Conservation (phyloP, 163 green algal species). For the Volvox carteri region DNA sequence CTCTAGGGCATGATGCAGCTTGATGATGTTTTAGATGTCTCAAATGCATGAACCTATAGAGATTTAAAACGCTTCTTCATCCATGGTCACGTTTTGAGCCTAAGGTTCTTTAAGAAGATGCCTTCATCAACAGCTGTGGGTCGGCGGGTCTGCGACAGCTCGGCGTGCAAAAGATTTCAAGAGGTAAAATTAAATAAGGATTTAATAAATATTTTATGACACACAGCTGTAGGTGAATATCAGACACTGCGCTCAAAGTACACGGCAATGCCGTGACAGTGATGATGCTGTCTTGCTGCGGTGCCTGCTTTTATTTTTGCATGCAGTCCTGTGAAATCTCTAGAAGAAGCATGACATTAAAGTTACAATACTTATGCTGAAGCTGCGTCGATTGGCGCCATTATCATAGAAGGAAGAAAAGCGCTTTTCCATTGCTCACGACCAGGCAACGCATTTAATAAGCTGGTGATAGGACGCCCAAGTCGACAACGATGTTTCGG, state of each 20-base stretch:
- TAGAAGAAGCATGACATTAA: too few relatives aligned
- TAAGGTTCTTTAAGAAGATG: background rate
- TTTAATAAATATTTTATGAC: background rate
- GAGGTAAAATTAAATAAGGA: background rate
- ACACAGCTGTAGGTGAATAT: background rate
- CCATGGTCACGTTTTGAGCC: background rate
- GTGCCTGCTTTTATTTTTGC: background rate
- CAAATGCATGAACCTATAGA: background rate
- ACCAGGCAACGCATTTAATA: background rate
- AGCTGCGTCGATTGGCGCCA: background rate
- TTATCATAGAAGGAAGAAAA: background rate
- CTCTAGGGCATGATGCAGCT: too few relatives aligned
- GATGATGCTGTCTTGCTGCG: too few relatives aligned
- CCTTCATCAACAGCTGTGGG: background rate
- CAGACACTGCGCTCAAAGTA: too few relatives aligned
- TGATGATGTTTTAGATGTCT: too few relatives aligned
- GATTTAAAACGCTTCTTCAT: background rate
- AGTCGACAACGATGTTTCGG: background rate
- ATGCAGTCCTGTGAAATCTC: background rate
- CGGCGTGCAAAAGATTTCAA: too few relatives aligned
- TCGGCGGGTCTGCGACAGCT: background rate
- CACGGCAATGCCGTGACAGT: too few relatives aligned
- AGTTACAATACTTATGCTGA: background rate
- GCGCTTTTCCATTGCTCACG: background rate
- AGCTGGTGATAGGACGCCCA: background rate